Evolutionary conservation across 2,329 filamentous ascomycete genomes (phyloP).

Genomic region (Diaporthe eres): DNA sequence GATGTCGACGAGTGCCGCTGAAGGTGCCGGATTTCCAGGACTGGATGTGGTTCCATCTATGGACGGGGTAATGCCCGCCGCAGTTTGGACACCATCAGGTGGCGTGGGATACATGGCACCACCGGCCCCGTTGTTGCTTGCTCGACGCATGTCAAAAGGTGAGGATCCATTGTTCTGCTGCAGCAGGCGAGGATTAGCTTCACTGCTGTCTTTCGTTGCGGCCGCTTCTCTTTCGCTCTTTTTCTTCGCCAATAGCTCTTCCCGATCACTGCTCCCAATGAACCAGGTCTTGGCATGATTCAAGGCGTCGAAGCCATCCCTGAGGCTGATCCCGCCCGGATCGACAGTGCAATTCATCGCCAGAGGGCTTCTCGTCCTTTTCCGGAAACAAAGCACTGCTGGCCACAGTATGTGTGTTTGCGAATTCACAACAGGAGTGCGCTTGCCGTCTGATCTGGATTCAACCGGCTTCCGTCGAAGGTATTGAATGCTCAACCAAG

Average conservation of each 20-base stretch:
- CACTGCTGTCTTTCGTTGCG: constrained; percentile 57
- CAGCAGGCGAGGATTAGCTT: constrained; percentile 56
- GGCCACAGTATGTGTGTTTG: constrained; percentile 67
- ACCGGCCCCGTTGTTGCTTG: constrained; percentile 59
- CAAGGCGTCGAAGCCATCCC: constrained; percentile 64
- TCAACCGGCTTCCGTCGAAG: constrained; percentile 61
- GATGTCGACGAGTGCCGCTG: constrained; percentile 52
- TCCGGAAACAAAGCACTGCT: constrained; percentile 66
- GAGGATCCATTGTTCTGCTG: constrained; percentile 65
- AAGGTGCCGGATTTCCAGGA: constrained; percentile 61
- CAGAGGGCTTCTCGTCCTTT: constrained; percentile 51
- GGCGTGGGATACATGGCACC: constrained; percentile 80
- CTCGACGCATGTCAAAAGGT: constrained; percentile 64
- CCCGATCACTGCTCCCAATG: constrained; percentile 58
- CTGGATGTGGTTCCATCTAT: constrained; percentile 70
- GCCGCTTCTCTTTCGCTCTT: constrained; percentile 64
- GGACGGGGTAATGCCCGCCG: constrained; percentile 67
- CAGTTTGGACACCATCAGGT: constrained; percentile 73
- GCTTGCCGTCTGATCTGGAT: constrained; percentile 57
- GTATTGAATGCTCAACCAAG: constrained; percentile 67
- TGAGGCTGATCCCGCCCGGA: constrained; percentile 53
- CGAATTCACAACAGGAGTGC: constrained; percentile 52
- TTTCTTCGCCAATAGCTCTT: constrained; percentile 62
- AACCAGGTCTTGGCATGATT: constrained; percentile 65
- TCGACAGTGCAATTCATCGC: constrained; percentile 46